Conservation (phyloP, 2,329 filamentous ascomycete species). For the Tolypocladium capitatum region DNA sequence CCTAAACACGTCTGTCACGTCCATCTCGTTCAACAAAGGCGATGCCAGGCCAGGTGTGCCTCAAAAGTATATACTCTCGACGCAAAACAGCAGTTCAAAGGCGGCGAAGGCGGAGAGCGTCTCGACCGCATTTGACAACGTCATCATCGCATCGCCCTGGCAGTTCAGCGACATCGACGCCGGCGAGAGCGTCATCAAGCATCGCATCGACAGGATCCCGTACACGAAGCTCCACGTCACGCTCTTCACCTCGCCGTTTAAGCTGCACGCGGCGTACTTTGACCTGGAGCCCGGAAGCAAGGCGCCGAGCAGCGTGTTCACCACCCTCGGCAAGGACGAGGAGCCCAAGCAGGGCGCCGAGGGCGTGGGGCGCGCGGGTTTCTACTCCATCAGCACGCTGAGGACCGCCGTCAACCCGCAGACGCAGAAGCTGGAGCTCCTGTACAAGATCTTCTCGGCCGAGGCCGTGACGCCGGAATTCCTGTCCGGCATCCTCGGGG, state of each 20-base stretch:
- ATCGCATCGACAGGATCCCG: conserved; percentile 61
- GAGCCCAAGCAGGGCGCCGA: conserved; percentile 33
- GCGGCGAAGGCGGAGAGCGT: conserved; percentile 22
- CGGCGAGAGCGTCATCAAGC: conserved; percentile 53
- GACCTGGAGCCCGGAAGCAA: conserved; percentile 41
- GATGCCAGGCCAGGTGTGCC: conserved; percentile 22
- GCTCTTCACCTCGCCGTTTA: conserved; percentile 65
- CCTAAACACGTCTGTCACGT: conserved; percentile 55
- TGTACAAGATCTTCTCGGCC: conserved; percentile 55
- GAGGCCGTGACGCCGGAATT: conserved; percentile 37
- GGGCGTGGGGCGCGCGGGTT: conserved; percentile 59
- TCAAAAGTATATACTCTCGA: conserved; percentile 34
- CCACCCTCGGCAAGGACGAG: conserved; percentile 57
- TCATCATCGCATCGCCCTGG: conserved; percentile 72
- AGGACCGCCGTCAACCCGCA: conserved; percentile 47
- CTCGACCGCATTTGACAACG: conserved; percentile 54
- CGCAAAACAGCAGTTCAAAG: conserved; percentile 12
- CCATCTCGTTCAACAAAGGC: conserved; percentile 39
- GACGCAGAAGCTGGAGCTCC: conserved; percentile 37
- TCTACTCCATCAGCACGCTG: conserved; percentile 77
- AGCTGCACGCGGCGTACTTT: conserved; percentile 63
- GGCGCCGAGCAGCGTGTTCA: conserved; percentile 66
- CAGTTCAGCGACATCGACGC: conserved; percentile 63
- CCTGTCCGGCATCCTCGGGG: conserved; percentile 37
- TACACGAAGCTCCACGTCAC: conserved; percentile 85